These are phyloP conservation scores for Simplicillium sp. DNA, from an alignment of 2,329 filamentous ascomycete genomes.

Conservation along the genomic window DNA sequence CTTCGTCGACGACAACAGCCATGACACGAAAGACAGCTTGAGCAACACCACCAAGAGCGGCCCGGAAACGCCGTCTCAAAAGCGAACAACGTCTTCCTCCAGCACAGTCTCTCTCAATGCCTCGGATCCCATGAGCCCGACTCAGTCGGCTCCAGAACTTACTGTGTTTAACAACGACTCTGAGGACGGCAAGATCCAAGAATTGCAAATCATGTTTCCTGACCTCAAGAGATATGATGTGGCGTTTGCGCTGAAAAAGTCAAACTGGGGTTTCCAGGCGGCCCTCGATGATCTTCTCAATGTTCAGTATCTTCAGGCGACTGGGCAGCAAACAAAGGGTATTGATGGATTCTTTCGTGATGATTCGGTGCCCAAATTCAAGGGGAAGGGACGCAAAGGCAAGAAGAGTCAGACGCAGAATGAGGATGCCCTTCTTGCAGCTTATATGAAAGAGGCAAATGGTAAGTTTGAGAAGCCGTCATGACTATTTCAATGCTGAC, in stretches of 20 bases:
- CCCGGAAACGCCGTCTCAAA: constrained; percentile 15
- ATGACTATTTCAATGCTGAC: constrained; percentile 1
- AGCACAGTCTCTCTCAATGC: constrained; percentile 7
- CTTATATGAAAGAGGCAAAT: constrained; percentile 16
- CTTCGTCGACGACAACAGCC: constrained; percentile 13
- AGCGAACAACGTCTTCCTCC: constrained; percentile 18
- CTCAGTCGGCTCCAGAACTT: constrained; percentile 17
- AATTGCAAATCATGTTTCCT: constrained; percentile 64
- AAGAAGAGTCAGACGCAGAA: constrained; percentile 13
- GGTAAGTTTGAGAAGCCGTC: constrained; percentile 12
- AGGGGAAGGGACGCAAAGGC: constrained; percentile 18
- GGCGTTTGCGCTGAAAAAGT: constrained; percentile 56
- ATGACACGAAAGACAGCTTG: constrained; percentile 13
- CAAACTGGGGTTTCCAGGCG: constrained; percentile 53
- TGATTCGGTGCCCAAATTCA: constrained; percentile 31
- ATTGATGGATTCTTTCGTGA: constrained; percentile 71
- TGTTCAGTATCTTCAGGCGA: constrained; percentile 65
- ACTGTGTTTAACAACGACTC: constrained; percentile 30
- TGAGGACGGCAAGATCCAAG: constrained; percentile 50
- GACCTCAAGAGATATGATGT: constrained; percentile 58
- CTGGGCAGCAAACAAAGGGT: constrained; percentile 54
- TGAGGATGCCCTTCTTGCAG: constrained; percentile 7
- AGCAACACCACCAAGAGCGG: constrained; percentile 17
- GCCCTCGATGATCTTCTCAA: constrained; percentile 77
- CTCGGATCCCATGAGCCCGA: constrained; percentile 12